Percentiles rank a stretch among this genome's conserved stretches.
phyloP scores from a whole-genome alignment of 2,329 filamentous ascomycete genomes.

The Sclerotinia nivalis region DNA sequence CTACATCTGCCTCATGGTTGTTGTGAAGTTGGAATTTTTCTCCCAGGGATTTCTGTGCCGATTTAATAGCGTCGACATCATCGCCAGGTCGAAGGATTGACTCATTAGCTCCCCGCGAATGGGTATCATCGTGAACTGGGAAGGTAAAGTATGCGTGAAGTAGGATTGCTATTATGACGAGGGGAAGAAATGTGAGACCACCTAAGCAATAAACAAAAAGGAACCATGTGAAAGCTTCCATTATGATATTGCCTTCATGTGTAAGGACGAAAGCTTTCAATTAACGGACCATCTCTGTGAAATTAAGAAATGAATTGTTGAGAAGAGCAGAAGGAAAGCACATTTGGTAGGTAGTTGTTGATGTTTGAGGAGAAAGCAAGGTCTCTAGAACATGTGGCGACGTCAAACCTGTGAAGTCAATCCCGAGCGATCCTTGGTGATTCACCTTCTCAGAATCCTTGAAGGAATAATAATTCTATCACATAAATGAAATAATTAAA shows the following conservation, averaged over 20 bases:
- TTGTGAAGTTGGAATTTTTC: slow-evolving; percentile 59
- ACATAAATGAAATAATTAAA: not conserved
- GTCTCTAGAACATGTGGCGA: slow-evolving; percentile 17
- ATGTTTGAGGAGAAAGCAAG: slow-evolving; percentile 12
- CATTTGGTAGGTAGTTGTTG: slow-evolving; percentile 5
- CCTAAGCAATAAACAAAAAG: slow-evolving; percentile 79
- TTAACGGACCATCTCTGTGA: slow-evolving; percentile 9
- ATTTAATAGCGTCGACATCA: slow-evolving; percentile 64
- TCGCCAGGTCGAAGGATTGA: slow-evolving; percentile 60
- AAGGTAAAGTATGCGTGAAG: slow-evolving; percentile 69
- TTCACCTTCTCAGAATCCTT: not conserved
- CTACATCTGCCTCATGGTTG: slow-evolving; percentile 70
- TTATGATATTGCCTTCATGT: slow-evolving; percentile 29
- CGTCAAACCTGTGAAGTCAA: not conserved
- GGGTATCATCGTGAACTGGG: slow-evolving; percentile 52
- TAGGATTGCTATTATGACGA: slow-evolving; percentile 62
- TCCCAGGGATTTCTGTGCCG: slow-evolving; percentile 57
- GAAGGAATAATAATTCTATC: not conserved
- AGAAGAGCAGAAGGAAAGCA: not conserved
- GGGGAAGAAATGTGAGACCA: slow-evolving; percentile 82
- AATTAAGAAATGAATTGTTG: slow-evolving; percentile 11
- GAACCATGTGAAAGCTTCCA: slow-evolving; percentile 48
- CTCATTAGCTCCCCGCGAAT: slow-evolving; percentile 40
- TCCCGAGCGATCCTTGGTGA: slow-evolving; percentile 9
- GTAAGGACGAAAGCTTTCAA: slow-evolving; percentile 1